Evolutionary conservation across 192 early-diverging fungal genomes (phyloP), one percentile per base, ranked within the genome.

Genomic region (Coemansia sp.): DNA sequence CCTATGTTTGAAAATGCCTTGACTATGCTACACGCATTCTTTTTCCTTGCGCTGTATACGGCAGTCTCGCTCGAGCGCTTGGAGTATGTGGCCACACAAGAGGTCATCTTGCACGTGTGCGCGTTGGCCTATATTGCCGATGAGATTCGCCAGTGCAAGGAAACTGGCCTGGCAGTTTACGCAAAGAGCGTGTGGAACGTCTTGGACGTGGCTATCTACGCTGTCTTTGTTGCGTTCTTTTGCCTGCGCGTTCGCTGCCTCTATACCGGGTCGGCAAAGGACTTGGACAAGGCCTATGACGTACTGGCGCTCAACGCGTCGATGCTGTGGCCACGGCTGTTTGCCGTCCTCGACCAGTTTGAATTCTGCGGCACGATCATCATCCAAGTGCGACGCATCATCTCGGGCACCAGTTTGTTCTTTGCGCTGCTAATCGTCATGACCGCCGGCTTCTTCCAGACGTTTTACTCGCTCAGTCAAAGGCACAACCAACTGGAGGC

Each of bases 321-420:
- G 20, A 77, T 77, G 70, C 65, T 77, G 27, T 77, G 75, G 75
- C 75, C 75, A 17, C 46, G 75, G 10, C 40, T 77, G 15, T 77
- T 77, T 60, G 64, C 75, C 0, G 75, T 77, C 4, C 65, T 77
- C 0, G 75, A 77, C 25, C 75, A 77, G 65, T 72, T 64, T 45
- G 75, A 77, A 62, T 77, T 77, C 42, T 77, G 65, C 45, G 75
- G 75, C 25, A 77, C 75, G 4, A 67, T 77, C 22, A 77, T 77
- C 25, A 77, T 77, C 3, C 75, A 77, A 57, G 69, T 77, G 14
- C 68, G 70, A 1, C 51, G 70, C 38, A 77, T 77, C 19, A 71
- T 77, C 37, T 59, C 68, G 0, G 68, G 69, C 5, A 77, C 75
- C 45, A 72, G 75, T 20, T 37, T 77, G 61, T 77, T 77, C 45